These are phyloP conservation scores for Pulicaria dysenterica DNA, from an alignment of 129 eudicot species.

Conservation along the genomic window DNA sequence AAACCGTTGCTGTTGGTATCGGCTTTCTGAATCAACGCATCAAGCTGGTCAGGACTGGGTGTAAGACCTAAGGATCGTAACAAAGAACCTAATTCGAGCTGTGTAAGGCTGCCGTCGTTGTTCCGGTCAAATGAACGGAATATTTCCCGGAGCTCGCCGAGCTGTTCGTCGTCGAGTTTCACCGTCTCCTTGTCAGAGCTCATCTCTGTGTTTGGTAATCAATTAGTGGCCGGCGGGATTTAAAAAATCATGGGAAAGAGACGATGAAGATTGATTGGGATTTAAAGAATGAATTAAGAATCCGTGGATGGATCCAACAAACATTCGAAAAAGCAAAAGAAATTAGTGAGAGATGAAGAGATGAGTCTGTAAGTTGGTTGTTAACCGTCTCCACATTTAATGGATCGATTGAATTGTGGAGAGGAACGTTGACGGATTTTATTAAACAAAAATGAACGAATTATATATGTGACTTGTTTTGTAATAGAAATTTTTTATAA, in stretches of 20 bases:
- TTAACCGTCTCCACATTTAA: slow-evolving; percentile 37
- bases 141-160: slow-evolving; percentile 77
- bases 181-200: slow-evolving; percentile 43
- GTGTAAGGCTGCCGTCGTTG: slow-evolving; percentile 94
- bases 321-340: not conserved
- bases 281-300: slow-evolving; percentile 5
- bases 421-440: slow-evolving; percentile 38
- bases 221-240: not conserved
- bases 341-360: not conserved
- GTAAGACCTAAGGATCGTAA: slow-evolving; percentile 77
- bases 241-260: slow-evolving; percentile 21
- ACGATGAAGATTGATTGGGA: not conserved
- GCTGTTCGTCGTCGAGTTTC: slow-evolving; percentile 81
- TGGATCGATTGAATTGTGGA: slow-evolving; percentile 44
- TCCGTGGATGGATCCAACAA: slow-evolving; percentile 13
- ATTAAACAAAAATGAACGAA: not conserved
- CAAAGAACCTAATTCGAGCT: slow-evolving; percentile 88
- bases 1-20: slow-evolving; percentile 87
- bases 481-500: no score
- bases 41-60: slow-evolving; percentile 92
- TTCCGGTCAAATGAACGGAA: slow-evolving; percentile 91
- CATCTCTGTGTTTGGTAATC: slow-evolving; percentile 32
- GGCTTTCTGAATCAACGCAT: slow-evolving; percentile 77
- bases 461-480: not conserved
- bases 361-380: slow-evolving; percentile 28